Evolutionary conservation across 495 filamentous ascomycete genomes (phyloP), one percentile per base, ranked within the genome.

Genomic region (Talaromyces liani): DNA sequence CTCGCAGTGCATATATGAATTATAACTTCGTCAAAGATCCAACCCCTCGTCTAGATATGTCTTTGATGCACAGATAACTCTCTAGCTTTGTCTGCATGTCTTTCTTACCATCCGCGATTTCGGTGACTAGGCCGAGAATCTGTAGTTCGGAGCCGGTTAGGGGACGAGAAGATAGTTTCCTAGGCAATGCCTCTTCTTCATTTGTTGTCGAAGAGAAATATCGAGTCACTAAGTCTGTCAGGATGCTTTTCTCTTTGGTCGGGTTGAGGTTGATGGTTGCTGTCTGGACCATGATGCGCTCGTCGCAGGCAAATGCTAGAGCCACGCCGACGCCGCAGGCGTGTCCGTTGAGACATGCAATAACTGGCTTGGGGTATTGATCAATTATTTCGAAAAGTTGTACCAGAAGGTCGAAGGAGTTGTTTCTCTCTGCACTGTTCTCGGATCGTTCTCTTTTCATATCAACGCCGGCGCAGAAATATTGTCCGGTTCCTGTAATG

Each of bases 391-490:
- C 68, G 60, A 77, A 73, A 2, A 77, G 64, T 0, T 41, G 56
- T 0, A 65, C 67, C 8, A 77, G 51, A 0, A 67, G 55, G 0
- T 60, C n/a, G 58, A 71, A 73, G 55, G 54, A 24, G 72, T 65
- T 14, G 63, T 61, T 9, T 71, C 58, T 25, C 65, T 69, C 2
- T 61, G 53, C 8, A 20, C 18, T 1, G 63, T 53, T 2, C 10
- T 66, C 36, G 62, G 69, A 3, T 58, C 63, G 20, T 69, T 71
- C 4, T 27, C 64, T 66, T 49, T 49, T 49, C 1, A 75, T 63
- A 33, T 78, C 75, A 74, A 77, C 75, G 14, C 77, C 76, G n/a
- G 73, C 75, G 59, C 76, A 79, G 62, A 79, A 79, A 67, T 70
- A 79, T 49, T 65, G 71, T 0, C 76, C 77, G 7, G 63, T 67